Evolutionary conservation across 2,329 filamentous ascomycete genomes (phyloP).

Genomic region (Paraphoma sp.): DNA sequence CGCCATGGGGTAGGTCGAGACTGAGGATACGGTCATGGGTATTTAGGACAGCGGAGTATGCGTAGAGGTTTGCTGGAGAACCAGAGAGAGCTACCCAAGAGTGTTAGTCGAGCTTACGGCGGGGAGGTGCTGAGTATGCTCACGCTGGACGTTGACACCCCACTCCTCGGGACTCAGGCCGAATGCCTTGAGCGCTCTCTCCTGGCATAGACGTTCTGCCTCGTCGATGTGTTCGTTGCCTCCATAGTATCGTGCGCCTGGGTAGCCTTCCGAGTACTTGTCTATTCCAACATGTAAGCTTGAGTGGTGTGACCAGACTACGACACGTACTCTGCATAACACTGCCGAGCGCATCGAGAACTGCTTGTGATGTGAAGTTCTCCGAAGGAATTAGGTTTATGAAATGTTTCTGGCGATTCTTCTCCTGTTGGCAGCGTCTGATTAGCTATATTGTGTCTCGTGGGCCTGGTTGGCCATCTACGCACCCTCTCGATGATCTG

Average conservation of each 20-base stretch:
- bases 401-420: constrained; percentile 94
- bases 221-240: constrained; percentile 99
- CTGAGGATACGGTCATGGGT: constrained; percentile 97
- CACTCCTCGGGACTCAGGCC: constrained; percentile 85
- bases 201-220: constrained; percentile 94
- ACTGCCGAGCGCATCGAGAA: constrained; percentile 91
- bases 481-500: constrained; percentile 88
- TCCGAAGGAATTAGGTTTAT: constrained; percentile 99
- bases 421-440: constrained; percentile 69
- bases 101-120: constrained; percentile 17
- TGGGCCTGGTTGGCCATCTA: constrained; percentile 13
- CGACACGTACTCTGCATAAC: constrained; percentile 51
- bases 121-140: constrained; percentile 14
- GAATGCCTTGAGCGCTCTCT: constrained; percentile 90
- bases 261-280: constrained; percentile 99
- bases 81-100: constrained; percentile 72
- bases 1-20: constrained; percentile 93
- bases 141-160: constrained; percentile 97
- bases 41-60: constrained; percentile 91
- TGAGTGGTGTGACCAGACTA: constrained; percentile 66
- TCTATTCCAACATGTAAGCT: constrained; percentile 59
- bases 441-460: constrained; percentile 23
- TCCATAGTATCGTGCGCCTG: constrained; percentile 97
- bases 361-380: constrained; percentile 98
- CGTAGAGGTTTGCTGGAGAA: constrained; percentile 76